Evolutionary conservation across 495 filamentous ascomycete species (phyloP), one percentile per base, ranked within the genome.

Genomic region (Hypoxylon rickii): DNA sequence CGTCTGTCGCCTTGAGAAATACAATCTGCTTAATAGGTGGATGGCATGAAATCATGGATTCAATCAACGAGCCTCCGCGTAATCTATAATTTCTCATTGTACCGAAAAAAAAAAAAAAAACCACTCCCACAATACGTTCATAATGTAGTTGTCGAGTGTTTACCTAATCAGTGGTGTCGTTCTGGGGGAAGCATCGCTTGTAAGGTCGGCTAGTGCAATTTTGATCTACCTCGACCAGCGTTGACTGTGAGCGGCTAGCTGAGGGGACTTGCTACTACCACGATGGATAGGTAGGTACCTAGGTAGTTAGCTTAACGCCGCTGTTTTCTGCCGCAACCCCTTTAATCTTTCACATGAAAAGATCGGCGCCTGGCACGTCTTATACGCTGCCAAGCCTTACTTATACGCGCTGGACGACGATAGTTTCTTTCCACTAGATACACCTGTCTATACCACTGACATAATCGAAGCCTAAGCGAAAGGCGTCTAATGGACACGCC

Each of bases 271-370:
- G 11, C n/a, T n/a, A 48, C 31, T 40, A 44, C 33, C 39, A 33
- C 26, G 18, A 33, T n/a, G n/a, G n/a, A n/a, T n/a, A n/a, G n/a
- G n/a, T n/a, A n/a, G n/a, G n/a, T n/a, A n/a, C n/a, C n/a, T n/a
- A n/a, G n/a, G 32, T 18, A 12, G 50, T 40, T 54, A 58, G 59
- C 47, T 8, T n/a, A 45, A 42, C 47, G 59, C 59, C 49, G 44
- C 53, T 31, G 48, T 41, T 58, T 58, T 58, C 49, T 54, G 20
- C 32, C 22, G 39, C 42, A 48, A n/a, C 39, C 54, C 47, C 49
- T 54, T 52, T 52, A 62, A 57, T 45, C 13, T 45, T 53, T 18
- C 20, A 29, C 26, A 46, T 42, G 39, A 38, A 15, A 37, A 22
- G 53, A 63, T 58, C 44, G 19, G 39, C 53, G 19, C 16, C 16